Conservation (phyloP, 345 rosid species). For the Gossypium thurberi region DNA sequence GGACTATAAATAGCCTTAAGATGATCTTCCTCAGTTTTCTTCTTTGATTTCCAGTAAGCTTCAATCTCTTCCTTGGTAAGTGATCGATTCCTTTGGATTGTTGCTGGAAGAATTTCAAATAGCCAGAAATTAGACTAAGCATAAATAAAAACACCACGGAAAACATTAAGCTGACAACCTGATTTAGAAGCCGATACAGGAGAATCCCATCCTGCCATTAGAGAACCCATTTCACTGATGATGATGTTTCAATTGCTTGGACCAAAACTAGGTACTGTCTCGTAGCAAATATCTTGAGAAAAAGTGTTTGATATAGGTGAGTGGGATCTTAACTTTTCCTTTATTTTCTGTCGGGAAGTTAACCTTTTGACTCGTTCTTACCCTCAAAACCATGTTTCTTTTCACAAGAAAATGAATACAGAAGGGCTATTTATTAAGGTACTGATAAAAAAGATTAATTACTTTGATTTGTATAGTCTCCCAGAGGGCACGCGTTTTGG, state of each 20-base stretch:
- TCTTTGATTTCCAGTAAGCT: conserved; percentile 62
- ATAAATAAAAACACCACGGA: not conserved
- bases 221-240: conserved; percentile 63
- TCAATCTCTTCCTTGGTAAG: conserved; percentile 68
- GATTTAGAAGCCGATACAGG: conserved; percentile 34
- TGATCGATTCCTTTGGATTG: conserved; percentile 48
- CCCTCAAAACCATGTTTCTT: not conserved
- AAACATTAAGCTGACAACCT: conserved; percentile 29
- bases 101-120: conserved; percentile 29
- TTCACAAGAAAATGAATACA: not conserved
- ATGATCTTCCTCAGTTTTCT: conserved; percentile 57
- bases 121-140: not conserved
- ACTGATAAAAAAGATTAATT: too few relatives aligned
- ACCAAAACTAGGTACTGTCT: not conserved
- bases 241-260: not conserved
- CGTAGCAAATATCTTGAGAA: not conserved
- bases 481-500: too few relatives aligned
- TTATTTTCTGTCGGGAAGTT: not conserved
- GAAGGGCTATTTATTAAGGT: not conserved
- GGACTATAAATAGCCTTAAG: conserved; percentile 34
- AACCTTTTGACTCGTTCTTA: not conserved
- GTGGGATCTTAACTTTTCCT: conserved; percentile 5
- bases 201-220: conserved; percentile 96
- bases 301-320: not conserved
- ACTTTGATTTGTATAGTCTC: too few relatives aligned